phyloP scores from a whole-genome alignment of 768 basidiomycete genomes.

The Tylopilus subfusipes region DNA sequence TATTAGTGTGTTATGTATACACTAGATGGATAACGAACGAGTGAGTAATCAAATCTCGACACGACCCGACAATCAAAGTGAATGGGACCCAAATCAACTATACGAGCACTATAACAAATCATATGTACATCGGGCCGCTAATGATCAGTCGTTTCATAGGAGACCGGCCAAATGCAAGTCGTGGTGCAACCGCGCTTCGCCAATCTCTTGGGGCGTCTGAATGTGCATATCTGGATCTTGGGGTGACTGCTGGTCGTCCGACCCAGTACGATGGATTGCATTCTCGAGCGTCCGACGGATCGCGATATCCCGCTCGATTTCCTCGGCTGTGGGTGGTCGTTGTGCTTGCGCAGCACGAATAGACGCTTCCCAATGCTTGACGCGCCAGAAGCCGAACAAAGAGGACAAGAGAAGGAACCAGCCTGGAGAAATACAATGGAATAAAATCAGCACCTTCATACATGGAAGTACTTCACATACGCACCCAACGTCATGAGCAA shows the following conservation, averaged over 20 bases:
- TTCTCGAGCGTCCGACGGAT: slow-evolving; percentile 49
- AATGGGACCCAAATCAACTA: background rate
- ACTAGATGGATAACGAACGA: slow-evolving; percentile 19
- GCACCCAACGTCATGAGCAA: slow-evolving; percentile 84
- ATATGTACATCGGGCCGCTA: slow-evolving; percentile 4
- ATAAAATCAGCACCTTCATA: background rate
- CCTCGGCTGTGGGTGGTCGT: slow-evolving; percentile 33
- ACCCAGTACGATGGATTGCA: slow-evolving; percentile 46
- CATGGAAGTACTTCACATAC: slow-evolving; percentile 9
- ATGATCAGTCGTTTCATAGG: slow-evolving; percentile 29
- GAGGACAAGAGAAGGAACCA: slow-evolving; percentile 92
- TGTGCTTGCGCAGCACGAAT: slow-evolving; percentile 46
- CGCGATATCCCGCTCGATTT: slow-evolving; percentile 48
- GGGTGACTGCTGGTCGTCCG: slow-evolving; percentile 20
- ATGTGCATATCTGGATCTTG: slow-evolving; percentile 12
- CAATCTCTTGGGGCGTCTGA: slow-evolving; percentile 30
- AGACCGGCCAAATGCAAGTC: slow-evolving; percentile 56
- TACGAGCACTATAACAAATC: background rate
- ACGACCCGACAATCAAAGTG: background rate
- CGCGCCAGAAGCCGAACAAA: slow-evolving; percentile 74
- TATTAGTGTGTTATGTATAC: slow-evolving; percentile 12
- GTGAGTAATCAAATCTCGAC: slow-evolving; percentile 3
- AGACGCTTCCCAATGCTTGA: slow-evolving; percentile 80
- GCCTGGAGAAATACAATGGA: slow-evolving; percentile 51
- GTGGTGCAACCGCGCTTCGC: slow-evolving; percentile 46